A percentile compares a stretch with the other conserved stretches of the same genome.
Conservation (phyloP, 192 early-diverging fungal genomes). For the Coemansia reversa region DNA sequence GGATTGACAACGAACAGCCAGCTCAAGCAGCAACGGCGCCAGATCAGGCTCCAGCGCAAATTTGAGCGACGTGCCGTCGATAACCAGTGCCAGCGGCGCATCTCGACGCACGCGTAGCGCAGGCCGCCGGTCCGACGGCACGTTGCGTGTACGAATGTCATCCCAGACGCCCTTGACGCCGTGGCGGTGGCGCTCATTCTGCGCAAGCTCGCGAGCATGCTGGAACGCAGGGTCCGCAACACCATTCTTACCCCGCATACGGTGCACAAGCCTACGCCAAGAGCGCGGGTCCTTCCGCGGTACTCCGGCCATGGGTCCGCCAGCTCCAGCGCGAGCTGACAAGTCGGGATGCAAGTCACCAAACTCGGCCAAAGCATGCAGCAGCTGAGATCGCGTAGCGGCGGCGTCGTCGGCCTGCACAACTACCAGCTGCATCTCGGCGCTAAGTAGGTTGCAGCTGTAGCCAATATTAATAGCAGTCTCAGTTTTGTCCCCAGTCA, state of each 20-base stretch:
- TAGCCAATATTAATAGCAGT: slow-evolving; percentile 98
- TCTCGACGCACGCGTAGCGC: slow-evolving; percentile 28
- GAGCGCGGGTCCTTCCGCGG: slow-evolving; percentile 25
- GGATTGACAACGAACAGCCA: slow-evolving; percentile 77
- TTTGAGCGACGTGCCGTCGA: slow-evolving; percentile 89
- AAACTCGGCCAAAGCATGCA: slow-evolving; percentile 65
- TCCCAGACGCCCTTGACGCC: slow-evolving; percentile 53
- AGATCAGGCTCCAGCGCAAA: slow-evolving; percentile 67
- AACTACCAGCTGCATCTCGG: slow-evolving; percentile 81
- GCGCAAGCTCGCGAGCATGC: slow-evolving; percentile 31
- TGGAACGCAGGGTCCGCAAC: slow-evolving; percentile 27
- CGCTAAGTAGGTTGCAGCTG: slow-evolving; percentile 84
- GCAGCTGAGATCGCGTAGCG: slow-evolving; percentile 64
- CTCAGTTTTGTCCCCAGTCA: slow-evolving; percentile 97
- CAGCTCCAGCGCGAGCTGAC: slow-evolving; percentile 40
- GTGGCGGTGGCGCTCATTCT: slow-evolving; percentile 30
- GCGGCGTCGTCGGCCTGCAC: slow-evolving; percentile 62
- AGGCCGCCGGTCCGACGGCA: slow-evolving; percentile 17
- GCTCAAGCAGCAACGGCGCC: slow-evolving; percentile 62
- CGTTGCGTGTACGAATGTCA: slow-evolving; percentile 51
- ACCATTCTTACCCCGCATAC: slow-evolving; percentile 11
- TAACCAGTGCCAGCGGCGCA: slow-evolving; percentile 68
- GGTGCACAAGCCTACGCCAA: slow-evolving; percentile 40
- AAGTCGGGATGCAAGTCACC: slow-evolving; percentile 50
- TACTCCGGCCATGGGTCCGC: slow-evolving; percentile 40